phyloP scores from a whole-genome alignment of 1,139 yeast genomes.

The Lodderomyces margitis region DNA sequence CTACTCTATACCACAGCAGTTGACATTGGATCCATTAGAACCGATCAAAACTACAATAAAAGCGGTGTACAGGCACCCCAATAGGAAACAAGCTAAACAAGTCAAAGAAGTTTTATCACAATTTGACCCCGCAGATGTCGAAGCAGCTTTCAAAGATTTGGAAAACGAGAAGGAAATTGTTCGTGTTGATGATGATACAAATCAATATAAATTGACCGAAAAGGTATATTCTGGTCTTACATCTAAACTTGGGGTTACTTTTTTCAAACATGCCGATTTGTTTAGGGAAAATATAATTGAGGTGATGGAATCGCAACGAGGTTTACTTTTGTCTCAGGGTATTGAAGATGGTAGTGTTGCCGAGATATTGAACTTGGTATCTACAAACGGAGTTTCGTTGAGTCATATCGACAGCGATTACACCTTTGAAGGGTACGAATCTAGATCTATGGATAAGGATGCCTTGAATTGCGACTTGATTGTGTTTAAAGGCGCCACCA shows the following conservation, averaged over 20 bases:
- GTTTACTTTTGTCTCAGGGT: constrained; percentile 56
- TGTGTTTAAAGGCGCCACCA: constrained; percentile 14
- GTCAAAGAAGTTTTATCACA: constrained; percentile 43
- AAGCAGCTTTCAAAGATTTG: constrained; percentile 51
- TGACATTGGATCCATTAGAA: constrained; percentile 22
- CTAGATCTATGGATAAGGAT: constrained; percentile 60
- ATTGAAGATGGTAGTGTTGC: constrained; percentile 60
- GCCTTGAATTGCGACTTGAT: constrained; percentile 64
- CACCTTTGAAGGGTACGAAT: constrained; percentile 55
- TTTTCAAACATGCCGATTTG: constrained; percentile 44
- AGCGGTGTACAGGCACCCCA: constrained; percentile 61
- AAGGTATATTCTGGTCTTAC: constrained; percentile 38
- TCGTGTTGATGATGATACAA: constrained; percentile 37
- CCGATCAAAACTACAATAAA: constrained; percentile 43
- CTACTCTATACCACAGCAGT: constrained; percentile 16
- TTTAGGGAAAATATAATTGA: constrained; percentile 42
- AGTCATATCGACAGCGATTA: constrained; percentile 55
- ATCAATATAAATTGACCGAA: constrained; percentile 54
- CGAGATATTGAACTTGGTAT: constrained; percentile 46
- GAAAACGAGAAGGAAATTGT: constrained; percentile 53
- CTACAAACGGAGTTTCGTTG: constrained; percentile 35
- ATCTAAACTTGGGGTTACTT: constrained; percentile 36
- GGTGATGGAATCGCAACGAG: constrained; percentile 43
- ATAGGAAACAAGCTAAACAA: constrained; percentile 39
- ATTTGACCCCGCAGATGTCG: constrained; percentile 44